phyloP scores from a whole-genome alignment of 73 alveolate species.

The Halteria grandinella region DNA sequence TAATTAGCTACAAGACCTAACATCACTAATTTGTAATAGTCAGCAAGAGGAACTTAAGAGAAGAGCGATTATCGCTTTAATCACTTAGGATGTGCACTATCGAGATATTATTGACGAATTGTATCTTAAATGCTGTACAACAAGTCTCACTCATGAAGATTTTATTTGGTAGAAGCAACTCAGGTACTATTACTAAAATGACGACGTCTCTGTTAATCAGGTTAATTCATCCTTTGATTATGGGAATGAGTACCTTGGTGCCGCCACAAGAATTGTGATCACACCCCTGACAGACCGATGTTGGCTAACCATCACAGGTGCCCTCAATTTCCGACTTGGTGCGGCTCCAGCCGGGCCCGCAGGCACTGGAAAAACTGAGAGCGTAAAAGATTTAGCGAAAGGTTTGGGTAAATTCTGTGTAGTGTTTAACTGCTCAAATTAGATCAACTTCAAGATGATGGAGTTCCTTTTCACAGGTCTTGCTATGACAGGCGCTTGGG shows the following conservation, averaged over 20 bases:
- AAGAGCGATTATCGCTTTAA: constrained; percentile 87
- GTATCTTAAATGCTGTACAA: too few relatives aligned
- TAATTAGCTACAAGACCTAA: constrained; percentile 69
- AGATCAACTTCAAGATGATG: constrained; percentile 84
- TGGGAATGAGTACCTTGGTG: constrained; percentile 89
- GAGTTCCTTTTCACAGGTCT: constrained; percentile 83
- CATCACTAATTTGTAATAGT: constrained; percentile 82
- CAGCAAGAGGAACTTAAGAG: constrained; percentile 84
- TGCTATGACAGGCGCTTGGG: constrained; percentile 92
- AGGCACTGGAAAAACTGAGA: constrained; percentile 92
- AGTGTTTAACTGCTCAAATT: constrained; percentile 87
- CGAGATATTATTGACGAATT: constrained; percentile 95
- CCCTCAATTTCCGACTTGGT: constrained; percentile 80
- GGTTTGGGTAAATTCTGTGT: constrained; percentile 84
- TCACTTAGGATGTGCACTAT: constrained; percentile 98
- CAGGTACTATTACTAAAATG: constrained; percentile 76
- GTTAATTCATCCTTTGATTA: constrained; percentile 85
- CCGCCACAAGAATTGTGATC: constrained; percentile 86
- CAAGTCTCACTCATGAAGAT: constrained; percentile 79
- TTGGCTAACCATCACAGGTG: constrained; percentile 89
- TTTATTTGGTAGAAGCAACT: constrained; percentile 97
- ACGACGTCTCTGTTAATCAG: constrained; percentile 82
- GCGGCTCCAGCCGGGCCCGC: constrained; percentile 97
- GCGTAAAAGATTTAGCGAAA: constrained; percentile 86
- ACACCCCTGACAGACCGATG: constrained; percentile 97